Conservation (phyloP, 2,329 filamentous ascomycete genomes). For the Alternaria sp. region DNA sequence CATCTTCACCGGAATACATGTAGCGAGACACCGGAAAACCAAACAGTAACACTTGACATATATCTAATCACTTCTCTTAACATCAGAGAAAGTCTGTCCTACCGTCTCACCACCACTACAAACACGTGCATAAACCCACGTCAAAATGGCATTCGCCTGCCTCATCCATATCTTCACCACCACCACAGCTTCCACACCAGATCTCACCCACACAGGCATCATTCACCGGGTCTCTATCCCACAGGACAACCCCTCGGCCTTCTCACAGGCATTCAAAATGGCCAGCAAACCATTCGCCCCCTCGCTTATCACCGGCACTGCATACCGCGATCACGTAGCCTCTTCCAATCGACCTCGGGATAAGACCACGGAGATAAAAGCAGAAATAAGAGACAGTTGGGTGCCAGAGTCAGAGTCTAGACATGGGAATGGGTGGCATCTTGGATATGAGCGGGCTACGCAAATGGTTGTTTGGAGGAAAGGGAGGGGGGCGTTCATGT, state of each 20-base stretch:
- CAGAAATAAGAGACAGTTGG: background rate
- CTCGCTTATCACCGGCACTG: background rate
- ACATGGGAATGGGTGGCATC: background rate
- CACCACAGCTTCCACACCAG: background rate
- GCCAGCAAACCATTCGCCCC: background rate
- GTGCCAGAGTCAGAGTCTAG: background rate
- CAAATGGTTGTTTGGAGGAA: background rate
- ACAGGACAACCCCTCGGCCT: background rate
- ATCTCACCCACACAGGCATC: background rate
- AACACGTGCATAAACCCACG: background rate
- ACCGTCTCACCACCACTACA: fast-evolving
- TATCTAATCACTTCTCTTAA: background rate
- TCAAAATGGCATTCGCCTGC: background rate
- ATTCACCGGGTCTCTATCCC: background rate
- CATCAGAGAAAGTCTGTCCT: background rate
- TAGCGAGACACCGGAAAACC: background rate
- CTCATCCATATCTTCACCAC: background rate
- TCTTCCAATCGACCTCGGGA: background rate
- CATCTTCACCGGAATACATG: background rate
- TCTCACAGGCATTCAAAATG: background rate
- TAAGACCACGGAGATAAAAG: background rate
- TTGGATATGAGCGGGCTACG: background rate
- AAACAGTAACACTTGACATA: background rate
- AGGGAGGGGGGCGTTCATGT: background rate
- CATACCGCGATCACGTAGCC: background rate